Percentiles rank a stretch among this genome's conserved stretches.
Evolutionary conservation across 306 rosid species (phyloP).

Genomic region (Castanea crenata): DNA sequence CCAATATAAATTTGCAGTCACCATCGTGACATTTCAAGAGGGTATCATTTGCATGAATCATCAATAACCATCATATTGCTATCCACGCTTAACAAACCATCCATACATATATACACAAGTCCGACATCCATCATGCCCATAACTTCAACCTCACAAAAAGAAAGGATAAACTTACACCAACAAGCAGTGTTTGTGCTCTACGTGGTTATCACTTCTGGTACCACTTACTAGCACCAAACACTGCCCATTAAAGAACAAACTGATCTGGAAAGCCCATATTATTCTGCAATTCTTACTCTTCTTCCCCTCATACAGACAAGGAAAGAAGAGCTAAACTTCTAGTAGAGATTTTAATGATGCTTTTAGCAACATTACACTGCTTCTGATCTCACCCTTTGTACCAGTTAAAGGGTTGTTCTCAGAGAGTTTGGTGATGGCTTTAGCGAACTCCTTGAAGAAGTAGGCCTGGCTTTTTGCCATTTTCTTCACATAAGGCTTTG

Average conservation of each 20-base stretch:
- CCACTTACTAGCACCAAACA: neutral
- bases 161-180: slow-evolving; percentile 16
- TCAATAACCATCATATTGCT: slow-evolving; percentile 22
- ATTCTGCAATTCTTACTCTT: slow-evolving; percentile 29
- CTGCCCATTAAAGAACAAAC: neutral
- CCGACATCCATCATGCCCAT: slow-evolving; percentile 11
- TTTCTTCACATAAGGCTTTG: slow-evolving; percentile 89
- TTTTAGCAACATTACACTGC: slow-evolving; percentile 87
- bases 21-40: neutral
- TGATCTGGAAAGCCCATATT: slow-evolving; percentile 18
- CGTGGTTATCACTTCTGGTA: slow-evolving; percentile 5
- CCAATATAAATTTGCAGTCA: neutral
- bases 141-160: slow-evolving; percentile 22
- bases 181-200: slow-evolving; percentile 19
- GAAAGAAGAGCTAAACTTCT: slow-evolving; percentile 18
- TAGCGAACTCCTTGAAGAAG: slow-evolving; percentile 81
- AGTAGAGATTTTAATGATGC: slow-evolving; percentile 46
- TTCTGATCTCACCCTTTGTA: slow-evolving; percentile 79
- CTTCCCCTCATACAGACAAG: slow-evolving; percentile 24
- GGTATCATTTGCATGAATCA: slow-evolving; percentile 20
- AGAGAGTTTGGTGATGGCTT: slow-evolving; percentile 75
- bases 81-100: slow-evolving; percentile 32
- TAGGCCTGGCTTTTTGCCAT: slow-evolving; percentile 95
- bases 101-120: slow-evolving; percentile 27
- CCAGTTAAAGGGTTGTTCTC: slow-evolving; percentile 98